A percentile compares a stretch with the other conserved stretches of the same genome.
These are phyloP conservation scores for Botrytis sinoallii DNA, from an alignment of 2,329 filamentous ascomycete genomes.

Conservation along the genomic window DNA sequence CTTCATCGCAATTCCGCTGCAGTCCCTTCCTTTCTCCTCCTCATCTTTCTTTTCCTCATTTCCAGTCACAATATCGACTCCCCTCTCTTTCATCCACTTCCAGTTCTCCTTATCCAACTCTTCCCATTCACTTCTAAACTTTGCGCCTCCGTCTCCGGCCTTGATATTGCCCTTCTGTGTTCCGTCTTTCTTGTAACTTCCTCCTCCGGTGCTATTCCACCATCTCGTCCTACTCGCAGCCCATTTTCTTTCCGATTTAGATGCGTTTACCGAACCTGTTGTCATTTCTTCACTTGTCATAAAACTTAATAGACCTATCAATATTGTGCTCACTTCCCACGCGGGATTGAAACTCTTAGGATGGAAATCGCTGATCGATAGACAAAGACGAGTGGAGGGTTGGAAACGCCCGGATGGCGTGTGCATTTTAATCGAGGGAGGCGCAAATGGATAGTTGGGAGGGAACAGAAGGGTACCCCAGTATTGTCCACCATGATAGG, in stretches of 20 bases:
- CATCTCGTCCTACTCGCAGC: constrained; percentile 77
- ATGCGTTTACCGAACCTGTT: constrained; percentile 80
- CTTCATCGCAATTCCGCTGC: constrained; percentile 61
- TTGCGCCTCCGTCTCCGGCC: constrained; percentile 85
- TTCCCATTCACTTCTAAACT: constrained; percentile 86
- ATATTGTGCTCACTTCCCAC: constrained; percentile 95
- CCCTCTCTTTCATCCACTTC: constrained; percentile 83
- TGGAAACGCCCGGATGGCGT: constrained; percentile 95
- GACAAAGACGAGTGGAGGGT: constrained; percentile 83
- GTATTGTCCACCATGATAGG: constrained; percentile 93
- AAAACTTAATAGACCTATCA: constrained; percentile 90
- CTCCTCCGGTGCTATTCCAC: constrained; percentile 95
- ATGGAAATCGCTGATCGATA: constrained; percentile 97
- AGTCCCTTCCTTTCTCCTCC: constrained; percentile 47
- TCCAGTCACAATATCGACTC: constrained; percentile 75
- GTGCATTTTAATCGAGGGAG: constrained; percentile 98
- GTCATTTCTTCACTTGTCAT: constrained; percentile 99
- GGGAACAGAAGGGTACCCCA: constrained; percentile 97
- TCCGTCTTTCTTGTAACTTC: constrained; percentile 35
- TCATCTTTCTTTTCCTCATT: constrained; percentile 51
- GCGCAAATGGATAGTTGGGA: constrained; percentile 93
- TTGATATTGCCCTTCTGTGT: constrained; percentile 74
- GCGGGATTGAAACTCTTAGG: constrained; percentile 97
- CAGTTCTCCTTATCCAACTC: constrained; percentile 87
- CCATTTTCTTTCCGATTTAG: constrained; percentile 71